Percentiles rank a stretch among this genome's conserved stretches.
Conservation (phyloP, 1,284 basidiomycete genomes). For the Trichosporon sp. region DNA sequence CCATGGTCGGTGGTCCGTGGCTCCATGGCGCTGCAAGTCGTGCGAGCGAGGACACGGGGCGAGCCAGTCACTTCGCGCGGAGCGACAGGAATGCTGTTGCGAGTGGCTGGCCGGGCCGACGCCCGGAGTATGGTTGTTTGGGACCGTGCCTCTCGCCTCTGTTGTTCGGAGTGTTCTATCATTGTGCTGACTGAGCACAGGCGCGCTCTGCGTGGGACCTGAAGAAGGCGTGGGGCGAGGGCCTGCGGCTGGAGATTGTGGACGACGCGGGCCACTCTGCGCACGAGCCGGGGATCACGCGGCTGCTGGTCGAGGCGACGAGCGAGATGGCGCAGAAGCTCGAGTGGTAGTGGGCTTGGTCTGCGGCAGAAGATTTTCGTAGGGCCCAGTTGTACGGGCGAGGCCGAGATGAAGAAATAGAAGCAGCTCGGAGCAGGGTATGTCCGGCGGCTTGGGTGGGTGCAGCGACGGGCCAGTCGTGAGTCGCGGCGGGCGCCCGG, state of each 20-base stretch:
- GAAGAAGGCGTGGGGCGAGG: constrained; percentile 77
- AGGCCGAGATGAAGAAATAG: not conserved
- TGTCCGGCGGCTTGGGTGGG: not conserved
- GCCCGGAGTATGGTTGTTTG: not conserved
- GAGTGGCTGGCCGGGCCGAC: not conserved
- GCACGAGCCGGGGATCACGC: constrained; percentile 68
- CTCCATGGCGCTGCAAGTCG: not conserved
- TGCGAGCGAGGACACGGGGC: not conserved
- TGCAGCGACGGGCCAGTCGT: not conserved
- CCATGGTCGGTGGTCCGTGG: not conserved
- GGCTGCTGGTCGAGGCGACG: constrained; percentile 55
- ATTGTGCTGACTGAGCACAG: not conserved
- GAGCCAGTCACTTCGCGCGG: not conserved
- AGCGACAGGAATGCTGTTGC: not conserved
- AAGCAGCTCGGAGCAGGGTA: not conserved
- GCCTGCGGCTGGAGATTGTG: constrained; percentile 63
- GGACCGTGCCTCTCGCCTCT: not conserved
- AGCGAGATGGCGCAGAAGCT: constrained; percentile 14
- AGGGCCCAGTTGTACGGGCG: not conserved
- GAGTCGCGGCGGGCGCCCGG: too few species aligned
- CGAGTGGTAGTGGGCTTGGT: constrained; percentile 13
- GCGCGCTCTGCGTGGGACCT: constrained; percentile 59
- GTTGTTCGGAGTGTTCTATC: too few species aligned
- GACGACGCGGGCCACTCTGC: constrained; percentile 90
- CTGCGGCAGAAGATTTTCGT: not conserved